phyloP scores from a whole-genome alignment of 345 rosid genomes.

The Camelina hispida region DNA sequence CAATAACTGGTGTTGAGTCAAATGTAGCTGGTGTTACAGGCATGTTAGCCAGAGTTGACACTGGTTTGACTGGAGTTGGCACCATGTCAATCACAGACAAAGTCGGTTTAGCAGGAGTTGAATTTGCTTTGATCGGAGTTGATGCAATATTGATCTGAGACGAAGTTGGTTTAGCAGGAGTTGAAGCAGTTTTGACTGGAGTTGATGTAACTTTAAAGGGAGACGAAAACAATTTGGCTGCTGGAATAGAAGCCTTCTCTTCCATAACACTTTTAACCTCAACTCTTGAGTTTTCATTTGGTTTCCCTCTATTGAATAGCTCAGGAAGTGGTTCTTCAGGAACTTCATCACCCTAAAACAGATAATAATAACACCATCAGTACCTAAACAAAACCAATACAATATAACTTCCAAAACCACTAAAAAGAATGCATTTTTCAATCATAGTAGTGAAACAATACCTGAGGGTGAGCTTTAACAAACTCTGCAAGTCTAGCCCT shows the following conservation, averaged over 20 bases:
- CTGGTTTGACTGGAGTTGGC: conserved; percentile 39
- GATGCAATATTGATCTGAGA: not conserved
- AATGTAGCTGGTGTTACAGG: conserved; percentile 42
- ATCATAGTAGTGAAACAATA: conserved; percentile 9
- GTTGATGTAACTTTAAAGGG: conserved; percentile 22
- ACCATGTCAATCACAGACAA: not conserved
- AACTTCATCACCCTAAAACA: conserved; percentile 72
- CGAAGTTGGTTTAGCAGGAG: conserved; percentile 7
- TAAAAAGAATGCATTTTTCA: not conserved
- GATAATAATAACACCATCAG: conserved; percentile 19
- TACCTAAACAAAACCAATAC: not conserved
- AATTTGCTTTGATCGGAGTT: conserved; percentile 5
- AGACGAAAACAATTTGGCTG: conserved; percentile 16
- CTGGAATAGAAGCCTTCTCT: conserved; percentile 36
- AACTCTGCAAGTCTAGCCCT: conserved; percentile 62
- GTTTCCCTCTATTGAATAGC: conserved; percentile 55
- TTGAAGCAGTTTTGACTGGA: conserved; percentile 22
- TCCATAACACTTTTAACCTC: conserved; percentile 33
- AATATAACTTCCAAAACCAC: not conserved
- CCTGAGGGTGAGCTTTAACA: conserved; percentile 72
- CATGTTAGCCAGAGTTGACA: not conserved
- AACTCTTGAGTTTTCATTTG: conserved; percentile 11
- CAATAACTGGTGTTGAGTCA: conserved; percentile 40
- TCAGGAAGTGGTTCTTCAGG: conserved; percentile 80
- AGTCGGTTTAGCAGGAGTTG: conserved; percentile 1